phyloP scores from a whole-genome alignment of 2,329 filamentous ascomycete genomes.

The Botrytis sinoallii region DNA sequence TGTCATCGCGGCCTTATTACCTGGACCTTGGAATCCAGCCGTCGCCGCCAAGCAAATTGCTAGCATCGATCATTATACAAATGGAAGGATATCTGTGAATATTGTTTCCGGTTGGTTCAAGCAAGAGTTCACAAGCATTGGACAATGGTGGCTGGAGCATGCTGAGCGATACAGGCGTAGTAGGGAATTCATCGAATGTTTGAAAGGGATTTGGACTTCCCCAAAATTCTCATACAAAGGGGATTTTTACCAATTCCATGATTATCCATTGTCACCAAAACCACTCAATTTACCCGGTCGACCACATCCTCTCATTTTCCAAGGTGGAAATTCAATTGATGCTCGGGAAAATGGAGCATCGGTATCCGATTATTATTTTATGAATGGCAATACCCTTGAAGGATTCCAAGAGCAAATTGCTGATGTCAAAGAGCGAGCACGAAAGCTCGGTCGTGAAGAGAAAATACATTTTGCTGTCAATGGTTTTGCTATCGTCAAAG shows the following conservation, averaged over 20 bases:
- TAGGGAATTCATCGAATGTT: slow-evolving; percentile 50
- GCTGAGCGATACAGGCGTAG: slow-evolving; percentile 49
- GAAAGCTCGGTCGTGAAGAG: slow-evolving; percentile 43
- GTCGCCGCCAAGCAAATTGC: slow-evolving; percentile 53
- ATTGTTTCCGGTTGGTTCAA: slow-evolving; percentile 55
- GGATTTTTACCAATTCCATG: slow-evolving; percentile 52
- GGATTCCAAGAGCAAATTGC: slow-evolving; percentile 50
- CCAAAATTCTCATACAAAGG: slow-evolving; percentile 49
- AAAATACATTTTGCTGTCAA: slow-evolving; percentile 50
- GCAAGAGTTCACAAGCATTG: slow-evolving; percentile 49
- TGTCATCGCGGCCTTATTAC: slow-evolving; percentile 50
- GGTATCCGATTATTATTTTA: slow-evolving; percentile 52
- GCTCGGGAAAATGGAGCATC: slow-evolving; percentile 48
- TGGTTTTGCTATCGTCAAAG: slow-evolving; percentile 49
- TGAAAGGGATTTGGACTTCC: slow-evolving; percentile 51
- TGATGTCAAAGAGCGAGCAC: slow-evolving; percentile 47
- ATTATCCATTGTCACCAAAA: slow-evolving; percentile 50
- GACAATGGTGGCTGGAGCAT: slow-evolving; percentile 55
- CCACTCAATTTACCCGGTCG: slow-evolving; percentile 45
- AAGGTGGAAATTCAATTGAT: slow-evolving; percentile 51
- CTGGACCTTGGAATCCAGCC: slow-evolving; percentile 50
- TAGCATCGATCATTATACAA: slow-evolving; percentile 50
- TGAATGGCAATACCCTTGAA: slow-evolving; percentile 55
- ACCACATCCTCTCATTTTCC: slow-evolving; percentile 51
- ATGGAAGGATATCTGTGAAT: slow-evolving; percentile 51